These are phyloP conservation scores for Malus domestica DNA, from an alignment of 306 rosid species.

Conservation along the genomic window ASM211411v1 NC_041803.1:42182501-42183000, in stretches of 20 bases:
- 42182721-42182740: slow-evolving; percentile 77
- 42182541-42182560: background rate
- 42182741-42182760: slow-evolving; percentile 84
- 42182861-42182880: background rate
- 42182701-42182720: slow-evolving; percentile 39
- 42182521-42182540: background rate
- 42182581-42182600: background rate
- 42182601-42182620: background rate
- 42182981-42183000: slow-evolving; percentile 89
- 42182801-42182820: slow-evolving; percentile 59
- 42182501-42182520: too few relatives aligned
- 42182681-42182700: background rate
- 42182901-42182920: too few relatives aligned
- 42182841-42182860: background rate
- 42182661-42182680: background rate
- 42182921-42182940: slow-evolving; percentile 38
- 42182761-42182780: slow-evolving; percentile 85
- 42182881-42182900: background rate
- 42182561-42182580: background rate
- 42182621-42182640: background rate
- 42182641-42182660: slow-evolving; percentile 1
- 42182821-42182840: slow-evolving; percentile 3
- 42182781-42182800: slow-evolving; percentile 72
- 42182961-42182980: slow-evolving; percentile 56
- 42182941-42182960: slow-evolving; percentile 69